phyloP scores from a whole-genome alignment of 2,329 filamentous ascomycete species.

The Furcasterigmium sp. region DNA sequence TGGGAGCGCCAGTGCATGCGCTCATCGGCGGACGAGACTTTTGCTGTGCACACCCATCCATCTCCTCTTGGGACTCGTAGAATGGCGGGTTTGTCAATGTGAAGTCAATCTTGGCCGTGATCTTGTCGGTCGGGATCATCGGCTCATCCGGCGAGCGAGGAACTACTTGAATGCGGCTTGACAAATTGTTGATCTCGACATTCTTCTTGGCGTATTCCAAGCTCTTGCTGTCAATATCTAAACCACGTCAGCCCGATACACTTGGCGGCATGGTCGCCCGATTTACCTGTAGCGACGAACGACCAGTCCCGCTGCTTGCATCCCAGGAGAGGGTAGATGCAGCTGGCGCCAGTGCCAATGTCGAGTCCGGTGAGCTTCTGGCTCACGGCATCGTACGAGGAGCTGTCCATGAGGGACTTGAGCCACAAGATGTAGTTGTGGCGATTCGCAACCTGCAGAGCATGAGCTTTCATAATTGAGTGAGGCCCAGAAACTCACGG shows the following conservation, averaged over 20 bases:
- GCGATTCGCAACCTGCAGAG: conserved; percentile 52
- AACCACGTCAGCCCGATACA: background rate
- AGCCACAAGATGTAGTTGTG: conserved; percentile 92
- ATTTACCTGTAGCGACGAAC: conserved; percentile 58
- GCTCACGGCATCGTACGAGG: conserved; percentile 41
- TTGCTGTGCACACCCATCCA: conserved; percentile 56
- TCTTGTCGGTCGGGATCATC: conserved; percentile 59
- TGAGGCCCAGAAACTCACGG: conserved; percentile 50
- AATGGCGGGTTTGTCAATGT: conserved; percentile 95
- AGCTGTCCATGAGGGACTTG: conserved; percentile 72
- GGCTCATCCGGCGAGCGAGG: conserved; percentile 42
- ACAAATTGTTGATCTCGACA: conserved; percentile 58
- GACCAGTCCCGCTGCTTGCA: conserved; percentile 68
- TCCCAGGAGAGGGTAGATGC: conserved; percentile 84
- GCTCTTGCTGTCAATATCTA: conserved; percentile 71
- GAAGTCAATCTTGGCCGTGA: conserved; percentile 62
- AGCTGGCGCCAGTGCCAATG: conserved; percentile 85
- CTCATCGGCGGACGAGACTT: conserved; percentile 68
- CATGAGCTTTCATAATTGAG: background rate
- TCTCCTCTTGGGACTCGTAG: conserved; percentile 69
- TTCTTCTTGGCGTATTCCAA: conserved; percentile 63
- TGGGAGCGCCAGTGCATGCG: conserved; percentile 68
- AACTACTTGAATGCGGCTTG: conserved; percentile 59
- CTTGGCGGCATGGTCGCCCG: too few species aligned
- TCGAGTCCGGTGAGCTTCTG: conserved; percentile 67